Evolutionary conservation across 306 rosid species (phyloP).

Genomic region (Cucurbita moschata): DNA sequence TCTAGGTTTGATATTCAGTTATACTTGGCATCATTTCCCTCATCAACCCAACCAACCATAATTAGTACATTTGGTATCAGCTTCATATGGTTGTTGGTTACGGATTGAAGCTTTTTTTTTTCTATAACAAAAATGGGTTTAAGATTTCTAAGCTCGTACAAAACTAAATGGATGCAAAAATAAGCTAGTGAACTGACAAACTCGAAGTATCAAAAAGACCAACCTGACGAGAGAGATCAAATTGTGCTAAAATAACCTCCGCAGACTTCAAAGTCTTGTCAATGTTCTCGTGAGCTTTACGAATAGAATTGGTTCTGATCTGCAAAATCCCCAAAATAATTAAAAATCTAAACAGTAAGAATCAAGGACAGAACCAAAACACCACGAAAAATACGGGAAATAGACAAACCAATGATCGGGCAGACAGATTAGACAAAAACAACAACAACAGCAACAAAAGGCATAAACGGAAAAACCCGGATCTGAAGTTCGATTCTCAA

Average conservation of each 20-base stretch:
- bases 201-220: constrained; percentile 3
- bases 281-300: constrained; percentile 94
- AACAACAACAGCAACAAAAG: background rate
- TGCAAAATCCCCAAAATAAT: constrained; percentile 24
- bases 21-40: background rate
- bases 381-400: background rate
- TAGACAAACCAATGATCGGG: background rate
- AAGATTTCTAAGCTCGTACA: background rate
- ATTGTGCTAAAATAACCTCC: constrained; percentile 67
- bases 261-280: constrained; percentile 87
- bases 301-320: constrained; percentile 80
- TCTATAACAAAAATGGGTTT: too few relatives aligned
- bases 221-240: constrained; percentile 89
- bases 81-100: background rate
- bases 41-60: background rate
- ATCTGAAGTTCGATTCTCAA: background rate
- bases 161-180: background rate
- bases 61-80: background rate
- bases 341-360: background rate
- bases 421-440: constrained; percentile 3
- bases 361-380: background rate
- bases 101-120: background rate
- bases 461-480: background rate
- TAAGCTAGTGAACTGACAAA: background rate
- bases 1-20: background rate